Evolutionary conservation across 2,329 filamentous ascomycete species (phyloP).

Genomic region (Tolypocladium capitatum): DNA sequence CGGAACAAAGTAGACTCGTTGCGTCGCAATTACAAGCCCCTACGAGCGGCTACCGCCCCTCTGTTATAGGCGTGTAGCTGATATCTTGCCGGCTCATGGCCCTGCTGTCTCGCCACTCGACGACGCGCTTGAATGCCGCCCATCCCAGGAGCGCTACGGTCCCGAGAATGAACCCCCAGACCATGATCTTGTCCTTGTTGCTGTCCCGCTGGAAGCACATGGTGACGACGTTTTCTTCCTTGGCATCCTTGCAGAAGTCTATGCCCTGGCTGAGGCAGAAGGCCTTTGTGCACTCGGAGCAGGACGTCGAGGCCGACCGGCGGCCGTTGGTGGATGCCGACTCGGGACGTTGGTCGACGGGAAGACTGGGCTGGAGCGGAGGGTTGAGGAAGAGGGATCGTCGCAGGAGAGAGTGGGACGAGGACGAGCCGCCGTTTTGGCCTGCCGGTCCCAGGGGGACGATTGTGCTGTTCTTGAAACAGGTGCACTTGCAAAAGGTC

Average conservation of each 20-base stretch:
- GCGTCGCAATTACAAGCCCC: not conserved
- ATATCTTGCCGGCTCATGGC: constrained; percentile 14
- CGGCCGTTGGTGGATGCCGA: constrained; percentile 6
- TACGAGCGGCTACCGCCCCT: constrained; percentile 1
- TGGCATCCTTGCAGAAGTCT: constrained; percentile 48
- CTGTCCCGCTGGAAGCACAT: constrained; percentile 55
- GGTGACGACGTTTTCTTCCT: constrained; percentile 48
- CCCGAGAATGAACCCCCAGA: constrained; percentile 49
- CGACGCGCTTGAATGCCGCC: constrained; percentile 38
- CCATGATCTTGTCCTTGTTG: constrained; percentile 53
- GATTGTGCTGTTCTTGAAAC: constrained; percentile 56
- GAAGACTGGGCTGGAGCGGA: constrained; percentile 7
- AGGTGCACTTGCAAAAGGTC: constrained; percentile 58
- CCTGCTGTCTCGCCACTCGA: constrained; percentile 25
- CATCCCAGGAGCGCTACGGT: constrained; percentile 46
- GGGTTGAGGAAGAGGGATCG: constrained; percentile 10
- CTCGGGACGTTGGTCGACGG: not conserved
- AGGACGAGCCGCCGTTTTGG: constrained; percentile 18
- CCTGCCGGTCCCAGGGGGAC: constrained; percentile 40
- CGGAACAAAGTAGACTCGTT: not conserved
- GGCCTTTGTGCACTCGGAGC: constrained; percentile 49
- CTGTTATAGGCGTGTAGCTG: constrained; percentile 17
- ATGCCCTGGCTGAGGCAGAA: constrained; percentile 49
- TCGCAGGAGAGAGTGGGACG: constrained; percentile 9
- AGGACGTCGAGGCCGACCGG: constrained; percentile 32